Evolutionary conservation across 129 eudicot species (phyloP), one percentile per base, ranked within the genome.

Genomic region (Ambrosia trifida): DNA sequence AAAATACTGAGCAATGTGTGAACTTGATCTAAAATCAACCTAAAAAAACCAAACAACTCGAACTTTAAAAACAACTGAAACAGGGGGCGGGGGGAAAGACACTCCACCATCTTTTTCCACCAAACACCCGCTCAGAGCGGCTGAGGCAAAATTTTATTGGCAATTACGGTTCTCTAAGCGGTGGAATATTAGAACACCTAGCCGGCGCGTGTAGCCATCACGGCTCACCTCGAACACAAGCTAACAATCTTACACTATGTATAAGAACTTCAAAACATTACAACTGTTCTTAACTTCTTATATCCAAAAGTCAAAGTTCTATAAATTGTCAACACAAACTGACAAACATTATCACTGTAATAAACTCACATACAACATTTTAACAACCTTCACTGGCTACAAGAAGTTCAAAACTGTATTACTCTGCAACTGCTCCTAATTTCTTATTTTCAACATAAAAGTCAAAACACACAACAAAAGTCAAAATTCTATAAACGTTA

Each of bases 401-500:
- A 57, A 57, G n/a, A 59, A 59, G 19, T 32, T 9, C 53, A 67
- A 50, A 61, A 33, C 43, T 53, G 17, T 45, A 72, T 60, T 28
- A 71, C 33, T 43, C 58, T 20, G 14, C 67, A 72, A 16, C 43
- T 40, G 45, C 28, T 14, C 75, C 6, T 59, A 72, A 56, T 67
- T 56, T 30, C 46, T 11, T 46, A 61, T 0, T 5, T 11, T 17
- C 49, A 31, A 72, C 4, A 64, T 31, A 5, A 41, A 49, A 73
- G 63, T 49, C 8, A 52, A 63, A 73, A 60, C 72, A 44, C 3
- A 40, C 66, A 70, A 70, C 71, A 43, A 53, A 38, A 30, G 41
- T 54, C 19, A n/a, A 43, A 57, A 18, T 43, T 32, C 4, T 14
- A 56, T 13, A 12, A 56, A 64, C n/a, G n/a, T n/a, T n/a, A n/a